Evolutionary conservation across 805 yeast genomes (phyloP).

Genomic region (Sugiyamaella lignohabitans): DNA sequence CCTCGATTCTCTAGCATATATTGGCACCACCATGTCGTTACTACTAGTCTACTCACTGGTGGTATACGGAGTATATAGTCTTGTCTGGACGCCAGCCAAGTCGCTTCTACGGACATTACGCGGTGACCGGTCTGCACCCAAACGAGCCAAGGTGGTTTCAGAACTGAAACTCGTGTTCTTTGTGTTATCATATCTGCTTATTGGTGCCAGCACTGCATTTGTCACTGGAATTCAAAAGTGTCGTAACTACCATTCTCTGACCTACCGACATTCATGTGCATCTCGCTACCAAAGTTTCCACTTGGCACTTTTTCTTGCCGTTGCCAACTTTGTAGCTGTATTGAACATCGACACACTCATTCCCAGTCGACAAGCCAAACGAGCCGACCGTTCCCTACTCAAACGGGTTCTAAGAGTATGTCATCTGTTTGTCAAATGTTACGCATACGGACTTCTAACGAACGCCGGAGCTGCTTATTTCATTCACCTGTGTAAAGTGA

Average conservation of each 20-base stretch:
- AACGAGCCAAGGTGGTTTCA: too few relatives aligned
- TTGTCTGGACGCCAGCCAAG: not conserved
- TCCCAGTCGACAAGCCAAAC: too few relatives aligned
- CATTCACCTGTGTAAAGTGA: not conserved
- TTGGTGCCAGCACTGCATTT: not conserved
- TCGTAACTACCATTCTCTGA: not conserved
- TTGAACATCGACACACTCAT: not conserved
- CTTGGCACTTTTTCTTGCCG: not conserved
- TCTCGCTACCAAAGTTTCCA: not conserved
- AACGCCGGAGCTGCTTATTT: not conserved
- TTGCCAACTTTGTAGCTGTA: not conserved
- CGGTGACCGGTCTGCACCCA: too few relatives aligned
- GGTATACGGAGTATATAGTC: not conserved
- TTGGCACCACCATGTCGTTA: not conserved
- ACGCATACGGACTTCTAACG: not conserved
- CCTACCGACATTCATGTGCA: not conserved
- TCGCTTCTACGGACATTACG: too few relatives aligned
- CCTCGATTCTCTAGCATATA: not conserved
- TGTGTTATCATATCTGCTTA: not conserved
- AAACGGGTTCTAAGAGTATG: not conserved
- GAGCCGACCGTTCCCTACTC: not conserved
- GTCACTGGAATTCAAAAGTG: not conserved
- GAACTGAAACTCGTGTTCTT: not conserved
- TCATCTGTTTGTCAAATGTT: not conserved
- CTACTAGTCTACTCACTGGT: not conserved